Evolutionary conservation across 768 basidiomycete genomes (phyloP), one percentile per base, ranked within the genome.

Genomic region (Pisolithus tinctorius): DNA sequence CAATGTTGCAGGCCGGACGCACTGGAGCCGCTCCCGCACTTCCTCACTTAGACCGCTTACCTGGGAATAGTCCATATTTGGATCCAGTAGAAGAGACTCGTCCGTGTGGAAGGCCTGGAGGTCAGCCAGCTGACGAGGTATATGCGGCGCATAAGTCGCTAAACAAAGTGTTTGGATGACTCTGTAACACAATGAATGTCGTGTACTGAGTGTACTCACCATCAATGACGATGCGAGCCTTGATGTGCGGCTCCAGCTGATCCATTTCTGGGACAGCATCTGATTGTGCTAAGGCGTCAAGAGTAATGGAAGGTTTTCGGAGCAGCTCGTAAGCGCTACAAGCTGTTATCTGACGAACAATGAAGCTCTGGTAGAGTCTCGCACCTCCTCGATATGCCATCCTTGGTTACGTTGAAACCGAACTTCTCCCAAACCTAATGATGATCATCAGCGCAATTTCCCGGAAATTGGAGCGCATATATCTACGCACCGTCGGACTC

Each of bases 41-140:
- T 94, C 93, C 16, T 75, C 76, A 59, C 88, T 92, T 52, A 95
- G 68, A 0, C 89, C 88, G 1, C 69, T 66, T 0, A 95, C 74
- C 4, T 64, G 48, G 1, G 68, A 60, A 59, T 93, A 95, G 62
- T 93, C 83, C 68, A 93, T 75, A 30, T 76, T 59, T 0, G 83
- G 77, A 58, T 88, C 82, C 23, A 94, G 77, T 25, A 74, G 42
- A 20, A 93, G 74, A 13, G 77, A 73, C 62, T 93, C 91, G 52
- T 94, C 90, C 48, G 82, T 77, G 58, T 81, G 71, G 69, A 93
- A 94, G 11, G 77, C 72, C 1, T 76, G 76, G 4, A 94, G 65
- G 60, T 94, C 90, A 2, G 84, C 85, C 45, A 76, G 74, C 71
- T 94, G 92, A 5, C 92, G 81, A 14, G 65, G 59, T 4, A 91